These are phyloP conservation scores for Lycium ferocissimum DNA, from an alignment of 257 asterid species.

Conservation along the genomic window DNA sequence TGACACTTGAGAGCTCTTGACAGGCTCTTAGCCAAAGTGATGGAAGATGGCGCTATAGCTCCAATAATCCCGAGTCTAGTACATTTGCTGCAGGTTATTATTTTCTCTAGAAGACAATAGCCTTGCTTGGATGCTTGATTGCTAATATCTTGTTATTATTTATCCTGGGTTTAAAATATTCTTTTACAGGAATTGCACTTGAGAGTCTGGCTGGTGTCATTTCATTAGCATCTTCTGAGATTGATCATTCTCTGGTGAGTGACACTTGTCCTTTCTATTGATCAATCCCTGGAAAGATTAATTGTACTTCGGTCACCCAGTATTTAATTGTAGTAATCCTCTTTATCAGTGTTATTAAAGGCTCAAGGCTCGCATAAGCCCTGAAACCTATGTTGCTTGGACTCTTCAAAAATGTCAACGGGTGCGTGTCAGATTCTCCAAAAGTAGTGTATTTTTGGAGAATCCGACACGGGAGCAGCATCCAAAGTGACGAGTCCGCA, in stretches of 20 bases:
- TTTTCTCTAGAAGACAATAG: conserved; percentile 22
- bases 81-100: conserved; percentile 82
- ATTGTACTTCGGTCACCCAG: background rate
- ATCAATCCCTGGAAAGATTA: background rate
- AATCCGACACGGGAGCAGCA: no score
- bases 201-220: conserved; percentile 90
- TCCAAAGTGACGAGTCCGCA: no score
- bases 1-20: conserved; percentile 34
- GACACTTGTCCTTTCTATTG: background rate
- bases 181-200: conserved; percentile 77
- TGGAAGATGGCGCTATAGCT: conserved; percentile 93
- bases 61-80: conserved; percentile 89
- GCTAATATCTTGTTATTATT: background rate
- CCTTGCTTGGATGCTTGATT: conserved; percentile 5
- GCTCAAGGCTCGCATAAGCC: background rate
- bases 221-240: conserved; percentile 75
- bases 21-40: conserved; percentile 99
- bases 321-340: background rate
- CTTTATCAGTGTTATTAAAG: background rate
- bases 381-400: background rate
- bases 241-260: conserved; percentile 78
- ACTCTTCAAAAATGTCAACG: no score
- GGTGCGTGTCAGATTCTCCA: no score
- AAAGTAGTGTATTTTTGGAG: no score
- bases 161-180: conserved; percentile 8